Evolutionary conservation across 495 filamentous ascomycete genomes (phyloP).

Genomic region (Talaromyces nanjingensis): DNA sequence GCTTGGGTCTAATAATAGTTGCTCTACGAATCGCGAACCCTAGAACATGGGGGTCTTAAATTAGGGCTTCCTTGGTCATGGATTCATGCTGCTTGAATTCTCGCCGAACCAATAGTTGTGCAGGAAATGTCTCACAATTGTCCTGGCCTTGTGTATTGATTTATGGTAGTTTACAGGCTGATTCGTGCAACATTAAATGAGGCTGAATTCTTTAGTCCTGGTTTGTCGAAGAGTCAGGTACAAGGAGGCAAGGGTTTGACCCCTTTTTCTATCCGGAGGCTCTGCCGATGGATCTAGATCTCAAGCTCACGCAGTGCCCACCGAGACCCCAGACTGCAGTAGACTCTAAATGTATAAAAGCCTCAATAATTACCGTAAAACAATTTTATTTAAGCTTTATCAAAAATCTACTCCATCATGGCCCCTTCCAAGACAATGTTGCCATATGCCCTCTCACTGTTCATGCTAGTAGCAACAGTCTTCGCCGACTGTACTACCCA

Average conservation of each 20-base stretch:
- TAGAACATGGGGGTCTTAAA: not conserved
- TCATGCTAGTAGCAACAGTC: conserved; percentile 13
- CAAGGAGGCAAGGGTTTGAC: not conserved
- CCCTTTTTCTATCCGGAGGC: not conserved
- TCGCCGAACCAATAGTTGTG: not conserved
- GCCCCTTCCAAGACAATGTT: conserved; percentile 10
- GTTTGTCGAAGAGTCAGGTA: not conserved
- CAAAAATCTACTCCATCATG: not conserved
- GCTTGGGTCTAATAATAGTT: not conserved
- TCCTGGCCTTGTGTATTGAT: not conserved
- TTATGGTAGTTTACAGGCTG: not conserved
- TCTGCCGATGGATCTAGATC: not conserved
- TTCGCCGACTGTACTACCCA: conserved; percentile 12
- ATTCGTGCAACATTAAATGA: not conserved
- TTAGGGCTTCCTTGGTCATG: not conserved
- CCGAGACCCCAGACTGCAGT: not conserved
- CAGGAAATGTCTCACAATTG: not conserved
- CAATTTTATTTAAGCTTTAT: not conserved
- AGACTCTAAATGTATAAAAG: not conserved
- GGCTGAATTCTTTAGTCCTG: not conserved
- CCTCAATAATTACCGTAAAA: not conserved
- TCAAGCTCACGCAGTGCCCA: not conserved
- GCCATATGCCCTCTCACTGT: conserved; percentile 10
- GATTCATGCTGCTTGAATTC: not conserved
- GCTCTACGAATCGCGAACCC: not conserved